Evolutionary conservation across 2,329 filamentous ascomycete genomes (phyloP), one percentile per base, ranked within the genome.

Genomic region (Aspergillus tamarii): DNA sequence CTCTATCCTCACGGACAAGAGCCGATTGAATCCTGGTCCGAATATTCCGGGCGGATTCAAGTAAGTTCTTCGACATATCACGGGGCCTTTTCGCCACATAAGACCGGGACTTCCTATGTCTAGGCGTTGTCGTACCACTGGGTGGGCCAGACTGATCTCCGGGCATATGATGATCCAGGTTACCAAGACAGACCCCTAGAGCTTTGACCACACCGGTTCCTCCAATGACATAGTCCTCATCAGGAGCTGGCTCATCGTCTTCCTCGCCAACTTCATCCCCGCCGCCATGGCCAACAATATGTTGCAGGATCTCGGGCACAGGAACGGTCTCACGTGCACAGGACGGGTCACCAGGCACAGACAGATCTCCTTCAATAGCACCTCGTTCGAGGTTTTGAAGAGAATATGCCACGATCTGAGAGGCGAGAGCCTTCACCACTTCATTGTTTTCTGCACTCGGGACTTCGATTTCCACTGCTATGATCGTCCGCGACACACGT

Each of bases 121-220:
- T 68, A 4, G 86, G 84, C 10, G 85, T 87, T 16, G 76, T 79
- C n/a, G 83, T 80, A 48, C 85, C 85, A 73, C 85, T 87, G 1
- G 76, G 74, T n/a, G 81, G 74, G 59, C 76, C 72, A 67, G 79
- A 81, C 21, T 73, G 69, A 53, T 81, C 80, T 7, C 75, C 77
- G 14, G 71, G 69, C 57, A 70, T 59, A 58, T 74, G 87, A 59
- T 89, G 85, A 60, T 87, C 86, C 64, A 91, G 88, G 74, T 96
- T 96, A 70, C 93, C 90, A 57, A 99, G 83, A 72, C 94, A 97
- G 72, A 96, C 96, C 60, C 92, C 89, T 53, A 99, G 83, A 5
- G 95, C 95, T 80, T 97, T 97, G 56, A 96, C 94, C 1, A 99
- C 93, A 30, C 94, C 95, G 0, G 93, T 97, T 19, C 94, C 94